Evolutionary conservation across 371 early-diverging fungal species (phyloP).

Genomic region (Fennellomyces sp.): DNA sequence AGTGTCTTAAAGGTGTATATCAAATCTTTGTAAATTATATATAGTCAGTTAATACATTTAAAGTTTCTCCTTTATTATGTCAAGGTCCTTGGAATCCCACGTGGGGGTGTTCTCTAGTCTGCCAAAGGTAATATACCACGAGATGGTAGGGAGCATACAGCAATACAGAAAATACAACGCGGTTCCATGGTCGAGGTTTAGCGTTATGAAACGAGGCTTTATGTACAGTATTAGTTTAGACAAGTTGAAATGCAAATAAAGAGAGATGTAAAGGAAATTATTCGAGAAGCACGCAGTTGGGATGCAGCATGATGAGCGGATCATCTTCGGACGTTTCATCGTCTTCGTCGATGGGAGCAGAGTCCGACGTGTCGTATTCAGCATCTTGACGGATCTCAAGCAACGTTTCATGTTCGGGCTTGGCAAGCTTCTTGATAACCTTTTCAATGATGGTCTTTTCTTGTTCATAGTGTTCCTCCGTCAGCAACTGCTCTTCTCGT

Average conservation of each 20-base stretch:
- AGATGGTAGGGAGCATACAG: too few relatives aligned
- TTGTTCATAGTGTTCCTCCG: conserved; percentile 67
- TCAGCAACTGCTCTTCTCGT: conserved; percentile 68
- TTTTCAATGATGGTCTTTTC: conserved; percentile 75
- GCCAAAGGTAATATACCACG: too few relatives aligned
- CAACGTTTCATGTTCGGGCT: conserved; percentile 50
- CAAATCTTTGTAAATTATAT: too few relatives aligned
- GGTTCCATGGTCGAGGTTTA: too few relatives aligned
- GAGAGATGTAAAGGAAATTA: too few relatives aligned
- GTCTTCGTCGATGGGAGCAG: conserved; percentile 8
- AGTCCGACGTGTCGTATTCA: neutral
- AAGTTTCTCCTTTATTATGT: too few relatives aligned
- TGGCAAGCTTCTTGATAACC: conserved; percentile 80
- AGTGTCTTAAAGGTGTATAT: too few relatives aligned
- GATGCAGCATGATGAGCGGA: conserved; percentile 66
- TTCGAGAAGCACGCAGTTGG: conserved; percentile 53
- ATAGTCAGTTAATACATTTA: too few relatives aligned
- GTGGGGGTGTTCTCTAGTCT: too few relatives aligned
- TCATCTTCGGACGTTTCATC: conserved; percentile 27
- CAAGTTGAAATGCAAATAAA: neutral
- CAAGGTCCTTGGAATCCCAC: too few relatives aligned
- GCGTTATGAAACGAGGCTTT: too few relatives aligned
- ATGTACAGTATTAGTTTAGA: neutral
- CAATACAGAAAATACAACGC: too few relatives aligned
- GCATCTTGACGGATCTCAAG: conserved; percentile 48